Evolutionary conservation across 345 rosid species (phyloP), one percentile per base, ranked within the genome.

Genomic region (Atalantia buxifolia): DNA sequence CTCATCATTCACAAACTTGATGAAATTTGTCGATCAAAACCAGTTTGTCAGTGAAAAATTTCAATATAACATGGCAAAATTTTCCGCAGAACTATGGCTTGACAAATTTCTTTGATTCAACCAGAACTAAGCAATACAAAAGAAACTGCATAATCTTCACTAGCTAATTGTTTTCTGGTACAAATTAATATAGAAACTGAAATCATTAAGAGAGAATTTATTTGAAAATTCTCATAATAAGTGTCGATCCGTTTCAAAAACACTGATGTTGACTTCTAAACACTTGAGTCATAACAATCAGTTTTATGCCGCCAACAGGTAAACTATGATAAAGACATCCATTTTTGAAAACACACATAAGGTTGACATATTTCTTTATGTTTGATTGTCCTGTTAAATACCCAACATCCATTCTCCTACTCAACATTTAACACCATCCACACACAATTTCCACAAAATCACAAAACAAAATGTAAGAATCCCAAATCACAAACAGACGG

Each of bases 181-280:
- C 76, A 24, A 25, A 24, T 25, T 36, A 61, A 36, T 61, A n/a
- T 35, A 61, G 22, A 57, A n/a, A 57, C 25, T 35, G 33, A n/a
- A 35, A 27, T 45, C 24, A 24, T 28, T 55, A 13, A 73, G 36
- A 35, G 25, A 22, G 40, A 22, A 67, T 38, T 24, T 38, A 38
- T 40, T 74, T 16, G 57, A 53, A 53, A 18, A 5, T 18, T 18
- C 57, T 4, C 57, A 53, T 53, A 53, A 53, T 53, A 53, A 42
- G 14, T 30, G n/a, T 30, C 18, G 33, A 74, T 74, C 24, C 24
- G 5, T 19, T 75, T 10, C 69, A 42, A 21, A 25, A 18, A 48
- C n/a, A 45, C 70, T 19, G 48, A 48, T 30, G 71, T 75, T 65
- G 48, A 75, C 63, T 64, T 33, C 78, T 75, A 48, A 53, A 53